Evolutionary conservation across 495 filamentous ascomycete genomes (phyloP).

Genomic region (Penicillium goetzii): DNA sequence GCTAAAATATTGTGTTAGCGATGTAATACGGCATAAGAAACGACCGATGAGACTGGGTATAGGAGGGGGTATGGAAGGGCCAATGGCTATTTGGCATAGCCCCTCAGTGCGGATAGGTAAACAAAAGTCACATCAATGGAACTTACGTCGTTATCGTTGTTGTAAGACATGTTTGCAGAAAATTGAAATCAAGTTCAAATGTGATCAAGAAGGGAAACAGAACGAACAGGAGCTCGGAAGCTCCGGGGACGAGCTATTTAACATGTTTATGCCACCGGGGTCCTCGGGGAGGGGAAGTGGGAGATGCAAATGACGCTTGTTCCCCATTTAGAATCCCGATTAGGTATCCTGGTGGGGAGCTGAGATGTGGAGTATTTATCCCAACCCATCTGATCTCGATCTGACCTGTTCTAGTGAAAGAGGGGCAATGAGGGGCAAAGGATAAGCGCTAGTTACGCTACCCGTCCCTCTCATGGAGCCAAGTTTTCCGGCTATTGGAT

Average conservation of each 20-base stretch:
- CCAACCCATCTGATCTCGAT: conserved; percentile 11
- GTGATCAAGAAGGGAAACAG: background rate
- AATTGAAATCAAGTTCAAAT: background rate
- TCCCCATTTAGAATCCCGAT: background rate
- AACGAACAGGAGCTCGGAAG: background rate
- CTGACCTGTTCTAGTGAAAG: conserved; percentile 8
- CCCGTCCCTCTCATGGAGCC: background rate
- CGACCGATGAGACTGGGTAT: background rate
- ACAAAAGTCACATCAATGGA: background rate
- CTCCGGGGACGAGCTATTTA: conserved; percentile 7
- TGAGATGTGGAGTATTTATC: background rate
- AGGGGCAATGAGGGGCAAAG: conserved; percentile 8
- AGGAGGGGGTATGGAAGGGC: background rate
- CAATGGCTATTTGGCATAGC: background rate
- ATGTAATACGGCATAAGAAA: background rate
- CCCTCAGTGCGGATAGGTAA: background rate
- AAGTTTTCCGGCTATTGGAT: conserved; percentile 7
- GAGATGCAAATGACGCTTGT: background rate
- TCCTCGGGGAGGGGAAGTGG: background rate
- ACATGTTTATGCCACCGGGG: conserved; percentile 3
- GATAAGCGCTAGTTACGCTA: conserved; percentile 1
- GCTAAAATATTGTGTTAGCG: conserved; percentile 2
- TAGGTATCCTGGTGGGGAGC: background rate
- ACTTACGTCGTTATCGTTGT: conserved; percentile 15
- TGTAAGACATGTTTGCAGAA: conserved; percentile 12